Base-by-base conservation (phyloP, 176 grass and related monocot genomes). In the Calamus simplicifolius region DNA sequence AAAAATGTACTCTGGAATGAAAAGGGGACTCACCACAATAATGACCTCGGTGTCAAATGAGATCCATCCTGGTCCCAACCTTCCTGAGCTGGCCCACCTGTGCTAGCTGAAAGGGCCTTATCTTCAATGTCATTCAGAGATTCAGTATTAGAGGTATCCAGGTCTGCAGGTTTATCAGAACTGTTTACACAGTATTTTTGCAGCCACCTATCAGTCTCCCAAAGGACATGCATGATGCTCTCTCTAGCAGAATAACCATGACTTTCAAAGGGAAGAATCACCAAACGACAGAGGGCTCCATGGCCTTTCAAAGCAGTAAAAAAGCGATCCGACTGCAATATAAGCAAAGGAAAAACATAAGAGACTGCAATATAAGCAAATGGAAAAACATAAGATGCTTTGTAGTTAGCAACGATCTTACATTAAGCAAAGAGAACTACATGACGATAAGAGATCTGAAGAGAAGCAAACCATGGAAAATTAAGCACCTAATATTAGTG, bases 261-360 rank as follows among this genome's bases (percentile, higher is more conserved):
- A 70, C 88, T 98, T 68, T 98, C 94, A 14, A 84, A 81, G 48
- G 94, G 94, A 56, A 98, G 94, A 83, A 98, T 79, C 17, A 98
- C 94, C 78, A 98, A 85, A 70, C 94, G 87, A 25, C 81, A 92
- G 13, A 86, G 56, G 50, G 82, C 81, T 66, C 94, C 94, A 38
- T 98, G 94, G 52, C 94, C 94, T 83, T 98, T 98, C 76, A 98
- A 80, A 55, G 94, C 94, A 89, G 84, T 98, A 67, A 98, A 98
- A 72, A 98, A 98, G 52, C 94, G 81, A 65, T 98, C 94, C 3
- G 94, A 98, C 94, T 98, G 81, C 68, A 74, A 65, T 26, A 43
- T 10, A 43, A 17, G n/a, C 16, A 14, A 56, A 35, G 6, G 10
- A 16, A 15, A 63, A 49, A 12, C 35, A 43, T 43, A 12, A 43